Base-by-base conservation (phyloP, 2,329 filamentous ascomycete species). In the Phyllosticta citrichinensis region DNA sequence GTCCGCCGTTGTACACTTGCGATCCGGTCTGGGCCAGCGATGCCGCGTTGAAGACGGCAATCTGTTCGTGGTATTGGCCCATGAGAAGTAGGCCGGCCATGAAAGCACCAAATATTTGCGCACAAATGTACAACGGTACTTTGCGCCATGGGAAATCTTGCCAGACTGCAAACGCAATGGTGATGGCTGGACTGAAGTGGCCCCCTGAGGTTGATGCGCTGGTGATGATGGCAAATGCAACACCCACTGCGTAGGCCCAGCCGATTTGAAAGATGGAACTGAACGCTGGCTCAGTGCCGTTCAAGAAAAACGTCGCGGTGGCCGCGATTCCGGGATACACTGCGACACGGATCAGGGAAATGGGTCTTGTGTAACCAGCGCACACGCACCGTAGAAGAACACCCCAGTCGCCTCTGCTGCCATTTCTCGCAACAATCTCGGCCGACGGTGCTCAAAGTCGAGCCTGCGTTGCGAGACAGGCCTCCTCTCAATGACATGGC, bases 111-210 rank as follows among this genome's bases (percentile, higher is more conserved):
- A 83, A 75, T 30, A 84, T 75, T 66, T 85, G 83, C 9, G 77
- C 75, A 64, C 82, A 74, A 64, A 84, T 82, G 67, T 85, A 83
- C 56, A 78, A 71, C 0, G 80, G 81, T 3, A 83, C 81, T 64
- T 84, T 85, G 55, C 74, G 78, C 77, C 80, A 81, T 0, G 81
- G 82, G 64, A 84, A 85, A 2, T 80, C 82, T 71, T 83, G 80
- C 80, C 80, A 85, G 50, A 70, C 65, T 12, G 73, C 72, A 62
- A 75, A 73, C 64, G 70, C 74, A 61, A 76, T 69, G 3, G 74
- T 74, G 33, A 76, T 72, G 53, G 73, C 71, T 3, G 80, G 80
- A 64, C 82, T 82, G 67, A 83, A 81, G 64, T 83, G 81, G 1
- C 79, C 81, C 61, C 83, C 81, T 5, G 77, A 81, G 1, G 77